Evolutionary conservation across 345 rosid species (phyloP), one percentile per base, ranked within the genome.

Genomic region (Mallotus nudiflorus): DNA sequence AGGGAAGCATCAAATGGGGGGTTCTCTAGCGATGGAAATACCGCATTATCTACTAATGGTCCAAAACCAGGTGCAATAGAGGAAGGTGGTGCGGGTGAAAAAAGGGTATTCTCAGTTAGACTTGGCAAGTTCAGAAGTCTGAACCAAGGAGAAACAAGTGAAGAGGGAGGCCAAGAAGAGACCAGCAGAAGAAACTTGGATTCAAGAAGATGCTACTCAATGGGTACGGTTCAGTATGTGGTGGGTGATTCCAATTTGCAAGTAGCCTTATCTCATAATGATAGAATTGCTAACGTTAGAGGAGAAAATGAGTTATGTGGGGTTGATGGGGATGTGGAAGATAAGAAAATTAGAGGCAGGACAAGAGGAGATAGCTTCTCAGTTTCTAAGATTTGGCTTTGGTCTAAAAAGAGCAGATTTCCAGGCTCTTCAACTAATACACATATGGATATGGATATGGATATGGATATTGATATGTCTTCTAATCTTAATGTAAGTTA

Each of bases 131-230:
- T 80, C 63, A 79, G 77, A 74, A 80, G 89, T 73, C 59, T 70
- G 19, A 80, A 74, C 63, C 77, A 22, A 48, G 86, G 66, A 62
- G 78, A 60, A 71, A 77, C 67, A 18, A 45, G 28, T 39, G 75
- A 56, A 69, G 82, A 72, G 71, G 65, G 25, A 64, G 77, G 60
- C 57, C 37, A 68, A 75, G 89, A 75, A 54, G 85, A 83, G 70
- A 72, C 67, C 10, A 84, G n/a, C n/a, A n/a, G 85, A 67, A 74
- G 81, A 25, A 73, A 71, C 70, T 54, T 84, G 76, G 90, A 83
- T 67, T 69, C 76, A 11, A 81, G 96, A 68, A 88, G 91, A 81
- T 90, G 96, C 65, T 88, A 82, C 73, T 90, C 91, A 19, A 85
- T 88, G 96, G 96, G 91, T 2, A 77, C 85, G 22, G 85, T 76